These are phyloP conservation scores for Cercospora zeina DNA, from an alignment of 2,329 filamentous ascomycete genomes.

Conservation along the genomic window DNA sequence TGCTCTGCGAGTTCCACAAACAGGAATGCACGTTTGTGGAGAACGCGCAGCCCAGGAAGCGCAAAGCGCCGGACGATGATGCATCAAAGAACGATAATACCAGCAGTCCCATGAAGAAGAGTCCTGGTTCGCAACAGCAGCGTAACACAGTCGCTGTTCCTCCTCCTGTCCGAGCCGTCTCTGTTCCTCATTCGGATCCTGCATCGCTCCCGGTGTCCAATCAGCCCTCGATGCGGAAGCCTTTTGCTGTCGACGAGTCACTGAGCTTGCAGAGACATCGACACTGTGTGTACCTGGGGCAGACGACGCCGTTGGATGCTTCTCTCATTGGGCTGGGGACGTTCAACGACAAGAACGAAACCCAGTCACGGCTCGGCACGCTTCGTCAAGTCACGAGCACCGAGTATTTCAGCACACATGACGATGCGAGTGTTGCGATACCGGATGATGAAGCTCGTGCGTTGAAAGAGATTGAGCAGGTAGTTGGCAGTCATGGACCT, in stretches of 20 bases:
- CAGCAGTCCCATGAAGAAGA: conserved; percentile 32
- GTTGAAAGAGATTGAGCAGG: conserved; percentile 69
- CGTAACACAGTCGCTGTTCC: conserved; percentile 22
- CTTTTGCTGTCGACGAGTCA: conserved; percentile 48
- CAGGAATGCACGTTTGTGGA: conserved; percentile 77
- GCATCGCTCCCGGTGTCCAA: conserved; percentile 9
- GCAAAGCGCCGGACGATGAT: conserved; percentile 66
- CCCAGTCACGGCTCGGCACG: conserved; percentile 61
- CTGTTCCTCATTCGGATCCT: conserved; percentile 2
- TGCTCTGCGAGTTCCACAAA: conserved; percentile 74
- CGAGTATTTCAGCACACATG: conserved; percentile 78
- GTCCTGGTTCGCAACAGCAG: conserved; percentile 18
- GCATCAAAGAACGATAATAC: conserved; percentile 30
- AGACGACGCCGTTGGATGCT: conserved; percentile 80
- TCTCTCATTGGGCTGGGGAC: conserved; percentile 78
- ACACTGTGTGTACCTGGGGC: conserved; percentile 80
- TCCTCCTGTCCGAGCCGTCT: conserved; percentile 7
- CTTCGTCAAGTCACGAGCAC: conserved; percentile 73
- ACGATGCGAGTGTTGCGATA: conserved; percentile 70
- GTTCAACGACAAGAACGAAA: conserved; percentile 80
- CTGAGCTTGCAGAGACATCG: conserved; percentile 74
- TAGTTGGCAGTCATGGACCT: conserved; percentile 75
- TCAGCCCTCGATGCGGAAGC: conserved; percentile 34
- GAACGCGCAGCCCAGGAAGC: conserved; percentile 75
- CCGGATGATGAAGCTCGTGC: conserved; percentile 70